These are phyloP conservation scores for Amanita bisporigera DNA, from an alignment of 1,284 basidiomycete species.

Conservation along the genomic window DNA sequence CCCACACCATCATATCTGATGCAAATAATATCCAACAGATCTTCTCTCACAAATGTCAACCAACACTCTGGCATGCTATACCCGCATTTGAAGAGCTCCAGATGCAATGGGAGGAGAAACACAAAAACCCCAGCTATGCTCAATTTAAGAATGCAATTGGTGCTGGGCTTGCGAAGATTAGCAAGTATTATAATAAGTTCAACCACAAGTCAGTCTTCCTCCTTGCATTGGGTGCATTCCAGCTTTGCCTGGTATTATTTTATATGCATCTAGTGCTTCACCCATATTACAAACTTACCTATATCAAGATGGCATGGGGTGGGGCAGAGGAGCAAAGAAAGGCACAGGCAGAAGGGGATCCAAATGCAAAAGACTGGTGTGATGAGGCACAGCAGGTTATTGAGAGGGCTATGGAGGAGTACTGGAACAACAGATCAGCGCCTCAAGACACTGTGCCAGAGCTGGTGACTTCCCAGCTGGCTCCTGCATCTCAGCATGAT, in stretches of 20 bases:
- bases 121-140: conserved; percentile 11
- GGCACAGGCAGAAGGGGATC: conserved; percentile 18
- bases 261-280: too few species aligned
- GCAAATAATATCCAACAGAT: conserved; percentile 21
- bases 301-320: conserved; percentile 30
- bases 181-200: conserved; percentile 32
- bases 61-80: conserved; percentile 24
- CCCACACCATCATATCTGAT: neutral
- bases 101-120: conserved; percentile 31
- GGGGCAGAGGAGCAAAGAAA: conserved; percentile 22
- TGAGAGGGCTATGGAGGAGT: conserved; percentile 13
- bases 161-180: conserved; percentile 25
- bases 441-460: too few species aligned
- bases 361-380: conserved; percentile 26
- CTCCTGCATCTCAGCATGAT: too few species aligned
- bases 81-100: conserved; percentile 31
- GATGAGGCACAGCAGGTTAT: conserved; percentile 22
- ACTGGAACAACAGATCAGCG: too few species aligned
- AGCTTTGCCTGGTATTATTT: too few species aligned
- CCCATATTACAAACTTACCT: conserved; percentile 30
- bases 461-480: too few species aligned
- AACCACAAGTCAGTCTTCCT: conserved; percentile 29
- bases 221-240: conserved; percentile 21
- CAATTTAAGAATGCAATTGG: conserved; percentile 22
- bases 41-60: conserved; percentile 20